Evolutionary conservation across 768 basidiomycete species (phyloP), one percentile per base, ranked within the genome.

Genomic region (Grammothele lineata): DNA sequence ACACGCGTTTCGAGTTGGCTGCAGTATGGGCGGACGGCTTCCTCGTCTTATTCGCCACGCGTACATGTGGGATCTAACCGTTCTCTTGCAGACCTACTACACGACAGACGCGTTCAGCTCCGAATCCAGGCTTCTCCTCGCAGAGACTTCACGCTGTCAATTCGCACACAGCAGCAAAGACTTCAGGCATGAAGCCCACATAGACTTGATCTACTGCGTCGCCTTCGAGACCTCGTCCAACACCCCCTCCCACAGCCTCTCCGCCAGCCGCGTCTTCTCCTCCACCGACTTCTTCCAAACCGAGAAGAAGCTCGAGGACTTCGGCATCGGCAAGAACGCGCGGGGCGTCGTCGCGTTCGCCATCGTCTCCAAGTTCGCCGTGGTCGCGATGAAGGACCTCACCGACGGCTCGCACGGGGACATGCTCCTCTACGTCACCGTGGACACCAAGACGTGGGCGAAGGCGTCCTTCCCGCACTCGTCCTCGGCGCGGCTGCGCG

Each of bases 391-490:
- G 53, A 86, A 82, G 65, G 91, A 91, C 51, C 50, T 83, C 15
- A 67, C 72, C 2, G 63, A 74, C 4, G 71, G 68, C 4, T 77
- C 67, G 30, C 66, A 73, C 5, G 84, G 82, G 14, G 84, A 92
- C 55, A 88, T 90, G 85, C 63, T 84, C 37, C 71, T 97, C 9
- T 98, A 92, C 58, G 92, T 96, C 30, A 80, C 87, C 0, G 74
- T 89, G 4, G 89, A 98, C 63, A 83, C 88, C 6, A 75, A 78
- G 58, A 76, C 71, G 1, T 99, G 93, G 93, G 85, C 87, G 2
- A 82, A 85, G 56, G 92, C 91, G 2, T 81, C 83, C 50, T 98
- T 99, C 73, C 96, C 96, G 3, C 96, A 96, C 60, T 85, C 88
- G 3, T 84, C 82, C 0, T 81, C 79, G 2, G 84, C 87, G 2